Evolutionary conservation across 768 basidiomycete species (phyloP).

Genomic region (Phanerodontia chrysosporium): DNA sequence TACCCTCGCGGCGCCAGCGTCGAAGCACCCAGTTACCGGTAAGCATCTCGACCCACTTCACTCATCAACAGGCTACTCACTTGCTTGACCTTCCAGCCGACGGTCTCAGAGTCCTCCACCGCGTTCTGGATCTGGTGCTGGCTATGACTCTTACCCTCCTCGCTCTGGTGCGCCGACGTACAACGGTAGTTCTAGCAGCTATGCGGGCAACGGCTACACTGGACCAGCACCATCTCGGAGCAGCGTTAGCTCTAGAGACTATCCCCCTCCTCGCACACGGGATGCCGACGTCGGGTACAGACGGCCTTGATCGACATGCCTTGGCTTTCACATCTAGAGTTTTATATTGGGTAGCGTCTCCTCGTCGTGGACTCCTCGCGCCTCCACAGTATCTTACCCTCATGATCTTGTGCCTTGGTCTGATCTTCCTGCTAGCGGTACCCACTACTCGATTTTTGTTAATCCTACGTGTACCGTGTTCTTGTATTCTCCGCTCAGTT

Average conservation of each 20-base stretch:
- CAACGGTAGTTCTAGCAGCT: conserved; percentile 29
- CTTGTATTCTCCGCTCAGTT: conserved; percentile 4
- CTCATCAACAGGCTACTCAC: too few species aligned
- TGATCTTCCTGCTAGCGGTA: not conserved
- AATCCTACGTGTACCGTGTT: conserved; percentile 4
- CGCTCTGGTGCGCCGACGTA: conserved; percentile 21
- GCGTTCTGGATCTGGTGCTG: conserved; percentile 36
- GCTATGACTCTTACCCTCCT: conserved; percentile 50
- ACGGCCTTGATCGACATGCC: conserved; percentile 14
- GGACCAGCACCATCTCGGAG: conserved; percentile 28
- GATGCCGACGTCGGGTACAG: conserved; percentile 29
- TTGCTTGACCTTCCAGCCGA: conserved; percentile 38
- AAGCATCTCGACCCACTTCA: too few species aligned
- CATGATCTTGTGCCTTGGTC: not conserved
- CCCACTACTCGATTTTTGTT: not conserved
- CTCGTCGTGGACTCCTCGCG: not conserved
- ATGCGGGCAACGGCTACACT: conserved; percentile 48
- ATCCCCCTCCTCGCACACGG: conserved; percentile 31
- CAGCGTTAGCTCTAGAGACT: conserved; percentile 35
- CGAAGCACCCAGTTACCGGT: conserved; percentile 34
- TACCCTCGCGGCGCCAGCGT: conserved; percentile 40
- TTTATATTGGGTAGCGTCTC: not conserved
- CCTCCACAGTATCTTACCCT: not conserved
- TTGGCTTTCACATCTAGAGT: not conserved
- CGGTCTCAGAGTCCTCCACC: conserved; percentile 70